Percentiles rank a stretch among this genome's conserved stretches.
Evolutionary conservation across 192 early-diverging fungal genomes (phyloP).

Genomic region (Phycomyces nitens): DNA sequence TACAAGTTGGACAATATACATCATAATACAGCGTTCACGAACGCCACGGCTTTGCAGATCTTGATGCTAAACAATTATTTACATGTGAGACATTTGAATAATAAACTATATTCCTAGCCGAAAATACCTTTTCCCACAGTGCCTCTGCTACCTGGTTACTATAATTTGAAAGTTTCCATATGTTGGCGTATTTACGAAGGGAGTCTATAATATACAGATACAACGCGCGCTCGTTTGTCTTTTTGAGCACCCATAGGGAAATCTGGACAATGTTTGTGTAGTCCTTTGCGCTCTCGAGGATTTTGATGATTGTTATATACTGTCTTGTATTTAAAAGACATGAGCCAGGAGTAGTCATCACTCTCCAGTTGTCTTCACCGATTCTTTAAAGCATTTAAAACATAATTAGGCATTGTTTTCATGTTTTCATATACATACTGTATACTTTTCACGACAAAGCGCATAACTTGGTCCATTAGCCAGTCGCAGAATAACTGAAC

Average conservation of each 20-base stretch:
- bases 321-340: constrained; percentile 73
- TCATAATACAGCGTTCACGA: constrained; percentile 32
- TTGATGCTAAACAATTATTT: constrained; percentile 18
- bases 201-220: constrained; percentile 49
- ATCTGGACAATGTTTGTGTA: constrained; percentile 46
- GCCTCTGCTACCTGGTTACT: constrained; percentile 14
- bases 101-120: not conserved
- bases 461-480: constrained; percentile 41
- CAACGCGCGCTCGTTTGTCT: constrained; percentile 45
- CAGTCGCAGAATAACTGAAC: constrained; percentile 43
- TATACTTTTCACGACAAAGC: constrained; percentile 47
- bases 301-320: constrained; percentile 42
- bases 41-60: constrained; percentile 11
- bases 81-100: constrained; percentile 5
- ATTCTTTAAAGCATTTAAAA: constrained; percentile 30
- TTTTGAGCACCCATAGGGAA: constrained; percentile 50
- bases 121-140: constrained; percentile 19
- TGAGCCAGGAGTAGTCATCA: constrained; percentile 72
- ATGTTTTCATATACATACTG: constrained; percentile 23
- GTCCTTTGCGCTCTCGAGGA: constrained; percentile 50
- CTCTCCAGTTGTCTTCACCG: constrained; percentile 72
- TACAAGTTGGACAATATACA: constrained; percentile 35
- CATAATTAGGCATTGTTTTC: not conserved
- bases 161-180: constrained; percentile 45
- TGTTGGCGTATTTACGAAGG: constrained; percentile 42